Evolutionary conservation across 257 asterid species (phyloP).

Genomic region (Paulownia fortunei): DNA sequence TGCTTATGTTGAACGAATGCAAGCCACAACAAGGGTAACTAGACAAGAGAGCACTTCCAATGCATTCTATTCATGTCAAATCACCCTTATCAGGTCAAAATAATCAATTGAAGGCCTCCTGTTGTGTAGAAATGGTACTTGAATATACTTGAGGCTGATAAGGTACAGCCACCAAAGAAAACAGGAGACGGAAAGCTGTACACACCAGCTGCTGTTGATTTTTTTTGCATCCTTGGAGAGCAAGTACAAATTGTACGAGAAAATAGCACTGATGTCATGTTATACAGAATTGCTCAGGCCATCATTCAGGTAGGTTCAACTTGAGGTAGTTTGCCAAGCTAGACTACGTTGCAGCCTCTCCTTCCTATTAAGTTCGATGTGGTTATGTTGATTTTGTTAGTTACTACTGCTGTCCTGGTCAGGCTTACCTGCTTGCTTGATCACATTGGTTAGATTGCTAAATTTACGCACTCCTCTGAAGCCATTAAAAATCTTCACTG

Average conservation of each 20-base stretch:
- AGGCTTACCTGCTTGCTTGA: slow-evolving; percentile 18
- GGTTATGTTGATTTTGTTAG: neutral
- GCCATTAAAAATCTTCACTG: neutral
- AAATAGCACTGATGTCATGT: slow-evolving; percentile 96
- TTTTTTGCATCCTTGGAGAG: slow-evolving; percentile 96
- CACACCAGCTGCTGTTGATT: slow-evolving; percentile 99
- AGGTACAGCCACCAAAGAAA: slow-evolving; percentile 95
- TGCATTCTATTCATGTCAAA: slow-evolving; percentile 17
- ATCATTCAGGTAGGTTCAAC: slow-evolving; percentile 80
- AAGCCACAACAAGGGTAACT: slow-evolving; percentile 93
- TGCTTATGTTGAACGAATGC: slow-evolving; percentile 99
- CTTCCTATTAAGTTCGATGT: neutral
- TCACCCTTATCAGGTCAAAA: slow-evolving; percentile 27
- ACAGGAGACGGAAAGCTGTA: slow-evolving; percentile 97
- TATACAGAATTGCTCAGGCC: slow-evolving; percentile 94
- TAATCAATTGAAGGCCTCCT: slow-evolving; percentile 31
- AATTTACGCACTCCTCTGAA: neutral
- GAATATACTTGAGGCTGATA: slow-evolving; percentile 98
- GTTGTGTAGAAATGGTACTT: slow-evolving; percentile 89
- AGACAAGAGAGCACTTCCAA: slow-evolving; percentile 20
- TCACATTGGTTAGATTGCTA: slow-evolving; percentile 12
- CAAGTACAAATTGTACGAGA: slow-evolving; percentile 97
- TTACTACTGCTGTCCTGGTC: slow-evolving; percentile 4
- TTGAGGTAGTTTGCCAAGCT: slow-evolving; percentile 20
- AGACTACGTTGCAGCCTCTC: slow-evolving; percentile 7